phyloP scores from a whole-genome alignment of 768 basidiomycete genomes.

The Leucosporidium yakuticum region DNA sequence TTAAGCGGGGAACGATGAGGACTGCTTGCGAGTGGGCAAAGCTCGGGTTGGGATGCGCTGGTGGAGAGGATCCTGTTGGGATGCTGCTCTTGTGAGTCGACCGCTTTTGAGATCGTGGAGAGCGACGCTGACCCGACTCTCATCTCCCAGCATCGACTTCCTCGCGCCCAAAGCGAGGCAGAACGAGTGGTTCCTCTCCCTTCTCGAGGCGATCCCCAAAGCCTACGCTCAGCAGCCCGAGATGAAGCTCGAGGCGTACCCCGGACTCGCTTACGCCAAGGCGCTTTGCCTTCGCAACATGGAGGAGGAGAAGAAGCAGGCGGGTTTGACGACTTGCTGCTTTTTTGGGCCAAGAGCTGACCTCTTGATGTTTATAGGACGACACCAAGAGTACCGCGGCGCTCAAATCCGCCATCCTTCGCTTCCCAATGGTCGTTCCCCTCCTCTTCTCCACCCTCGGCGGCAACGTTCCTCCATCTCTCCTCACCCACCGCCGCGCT shows the following conservation, averaged over 20 bases:
- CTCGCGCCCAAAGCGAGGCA: slow-evolving; percentile 75
- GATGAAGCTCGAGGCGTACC: slow-evolving; percentile 58
- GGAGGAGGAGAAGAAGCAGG: slow-evolving; percentile 46
- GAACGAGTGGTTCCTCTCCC: slow-evolving; percentile 68
- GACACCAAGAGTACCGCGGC: slow-evolving; percentile 60
- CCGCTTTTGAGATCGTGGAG: background rate
- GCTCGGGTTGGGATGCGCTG: slow-evolving; percentile 35
- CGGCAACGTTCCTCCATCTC: slow-evolving; percentile 23
- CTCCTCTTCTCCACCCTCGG: slow-evolving; percentile 69
- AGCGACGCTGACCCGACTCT: background rate
- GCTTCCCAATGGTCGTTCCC: slow-evolving; percentile 74
- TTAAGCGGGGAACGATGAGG: slow-evolving; percentile 78
- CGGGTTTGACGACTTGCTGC: slow-evolving; percentile 36
- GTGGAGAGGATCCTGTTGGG: slow-evolving; percentile 28
- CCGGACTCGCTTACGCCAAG: slow-evolving; percentile 51
- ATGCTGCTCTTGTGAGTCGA: slow-evolving; percentile 56
- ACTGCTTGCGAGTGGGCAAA: slow-evolving; percentile 87
- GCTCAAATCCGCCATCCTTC: slow-evolving; percentile 63
- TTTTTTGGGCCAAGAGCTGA: background rate
- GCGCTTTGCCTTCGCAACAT: slow-evolving; percentile 39
- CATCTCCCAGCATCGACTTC: slow-evolving; percentile 57
- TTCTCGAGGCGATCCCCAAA: slow-evolving; percentile 24
- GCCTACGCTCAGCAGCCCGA: slow-evolving; percentile 36
- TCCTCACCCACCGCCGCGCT: slow-evolving; percentile 18
- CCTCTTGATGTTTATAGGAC: slow-evolving; percentile 44